Conservation (phyloP, 257 asterid genomes). For the Solanum piurae region DNA sequence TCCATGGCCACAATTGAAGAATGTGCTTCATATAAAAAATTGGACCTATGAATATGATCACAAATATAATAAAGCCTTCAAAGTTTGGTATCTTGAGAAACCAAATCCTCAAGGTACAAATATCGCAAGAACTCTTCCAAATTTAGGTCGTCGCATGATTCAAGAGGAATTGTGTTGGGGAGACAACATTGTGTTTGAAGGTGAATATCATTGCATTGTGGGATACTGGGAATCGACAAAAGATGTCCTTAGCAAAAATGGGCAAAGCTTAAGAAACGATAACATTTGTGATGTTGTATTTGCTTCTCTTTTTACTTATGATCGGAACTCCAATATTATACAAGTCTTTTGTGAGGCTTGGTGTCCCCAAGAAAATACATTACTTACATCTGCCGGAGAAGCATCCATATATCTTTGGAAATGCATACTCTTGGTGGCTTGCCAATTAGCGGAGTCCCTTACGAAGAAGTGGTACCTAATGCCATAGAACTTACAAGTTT, state of each 20-base stretch:
- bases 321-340: background rate
- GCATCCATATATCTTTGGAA: background rate
- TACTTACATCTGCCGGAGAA: background rate
- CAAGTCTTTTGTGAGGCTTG: background rate
- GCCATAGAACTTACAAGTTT: background rate
- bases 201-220: background rate
- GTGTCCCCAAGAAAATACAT: background rate
- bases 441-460: background rate
- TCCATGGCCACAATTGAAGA: background rate
- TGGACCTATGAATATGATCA: background rate
- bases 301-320: no score
- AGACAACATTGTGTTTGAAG: background rate
- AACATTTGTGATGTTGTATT: no score
- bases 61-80: background rate
- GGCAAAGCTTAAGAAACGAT: background rate
- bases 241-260: background rate
- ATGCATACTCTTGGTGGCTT: background rate
- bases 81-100: background rate
- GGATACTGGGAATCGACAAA: background rate
- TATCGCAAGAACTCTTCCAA: no score
- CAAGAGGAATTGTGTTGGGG: background rate
- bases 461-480: background rate
- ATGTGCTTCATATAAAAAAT: background rate
- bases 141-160: no score
- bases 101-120: background rate